Base-by-base conservation (phyloP, 202 grass and related monocot species). In the Sporobolus alterniflorus region DNA sequence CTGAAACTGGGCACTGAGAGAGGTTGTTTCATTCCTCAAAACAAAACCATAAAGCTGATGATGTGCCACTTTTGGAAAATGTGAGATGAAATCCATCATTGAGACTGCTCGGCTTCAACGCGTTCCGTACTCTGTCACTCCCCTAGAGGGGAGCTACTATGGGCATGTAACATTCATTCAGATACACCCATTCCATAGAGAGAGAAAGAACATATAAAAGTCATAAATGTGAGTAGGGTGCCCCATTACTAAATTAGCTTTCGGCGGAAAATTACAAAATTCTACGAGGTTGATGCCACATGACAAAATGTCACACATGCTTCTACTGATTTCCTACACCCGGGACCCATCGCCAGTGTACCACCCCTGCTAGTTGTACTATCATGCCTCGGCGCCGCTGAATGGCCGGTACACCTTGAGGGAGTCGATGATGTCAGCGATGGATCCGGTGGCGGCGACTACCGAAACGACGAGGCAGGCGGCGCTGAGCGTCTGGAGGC, bases 331-430 rank as follows among this genome's bases (percentile, higher is more conserved):
- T 31, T 4, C 28, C 30, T 22, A 63, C 31, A 61, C 4, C 26
- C 50, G 2, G 12, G 20, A 42, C 68, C 64, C 50, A 76, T 26
- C 5, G 28, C 15, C 39, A 76, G 42, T 52, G 31, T 16, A 49
- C 11, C 52, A 30, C 74, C 75, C 51, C 30, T 1, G 21, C 42
- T 21, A 21, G 39, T 28, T 44, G 15, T 4, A 7, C 70, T 17
- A 36, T 39, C 36, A 39, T 7, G 36, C 61, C n/a, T n/a, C n/a
- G 14, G 41, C 0, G 0, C 9, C 47, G 71, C 81, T 91, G 81
- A 98, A 94, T 1, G 92, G 95, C 18, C 85, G 81, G 56, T 94
- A 94, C 14, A 86, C 78, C 71, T 91, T 93, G 87, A 98, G 95
- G 41, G 88, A 86, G 61, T 43, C 47, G 48, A 93, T 33, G 65